Percentiles rank a stretch among this genome's conserved stretches.
Conservation (phyloP, 441 rosid species). For the Gossypium davidsonii region DNA sequence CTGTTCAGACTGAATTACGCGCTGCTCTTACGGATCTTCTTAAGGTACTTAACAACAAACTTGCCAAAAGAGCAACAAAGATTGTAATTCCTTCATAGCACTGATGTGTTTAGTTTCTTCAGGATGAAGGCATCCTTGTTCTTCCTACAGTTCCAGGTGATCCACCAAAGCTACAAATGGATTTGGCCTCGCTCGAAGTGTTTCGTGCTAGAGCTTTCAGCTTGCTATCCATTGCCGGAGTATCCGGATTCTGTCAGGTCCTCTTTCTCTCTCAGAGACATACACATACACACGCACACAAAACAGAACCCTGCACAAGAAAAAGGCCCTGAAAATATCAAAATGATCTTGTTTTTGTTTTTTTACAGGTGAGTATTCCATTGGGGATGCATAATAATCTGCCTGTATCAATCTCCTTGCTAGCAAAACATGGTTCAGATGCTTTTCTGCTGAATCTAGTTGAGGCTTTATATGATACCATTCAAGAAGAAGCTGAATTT, state of each 20-base stretch:
- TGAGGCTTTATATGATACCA: conserved; percentile 38
- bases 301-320: not conserved
- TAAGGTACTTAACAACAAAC: conserved; percentile 39
- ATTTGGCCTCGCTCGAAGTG: conserved; percentile 42
- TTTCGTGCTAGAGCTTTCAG: conserved; percentile 59
- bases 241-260: conserved; percentile 91
- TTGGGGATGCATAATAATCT: conserved; percentile 50
- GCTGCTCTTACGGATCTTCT: conserved; percentile 62
- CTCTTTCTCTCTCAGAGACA: not conserved
- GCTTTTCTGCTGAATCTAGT: conserved; percentile 64
- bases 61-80: not conserved
- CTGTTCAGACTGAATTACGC: conserved; percentile 44
- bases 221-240: conserved; percentile 57
- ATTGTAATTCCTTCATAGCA: not conserved
- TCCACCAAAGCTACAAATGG: conserved; percentile 67
- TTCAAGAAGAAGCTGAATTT: conserved; percentile 30
- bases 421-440: conserved; percentile 75
- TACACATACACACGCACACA: not conserved
- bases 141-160: conserved; percentile 83
- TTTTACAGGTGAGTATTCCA: conserved; percentile 64
- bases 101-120: not conserved
- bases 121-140: conserved; percentile 66
- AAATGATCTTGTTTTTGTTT: not conserved
- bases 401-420: conserved; percentile 65
- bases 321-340: not conserved